Conservation (phyloP, 192 early-diverging fungal species). For the Coemansia sp. region DNA sequence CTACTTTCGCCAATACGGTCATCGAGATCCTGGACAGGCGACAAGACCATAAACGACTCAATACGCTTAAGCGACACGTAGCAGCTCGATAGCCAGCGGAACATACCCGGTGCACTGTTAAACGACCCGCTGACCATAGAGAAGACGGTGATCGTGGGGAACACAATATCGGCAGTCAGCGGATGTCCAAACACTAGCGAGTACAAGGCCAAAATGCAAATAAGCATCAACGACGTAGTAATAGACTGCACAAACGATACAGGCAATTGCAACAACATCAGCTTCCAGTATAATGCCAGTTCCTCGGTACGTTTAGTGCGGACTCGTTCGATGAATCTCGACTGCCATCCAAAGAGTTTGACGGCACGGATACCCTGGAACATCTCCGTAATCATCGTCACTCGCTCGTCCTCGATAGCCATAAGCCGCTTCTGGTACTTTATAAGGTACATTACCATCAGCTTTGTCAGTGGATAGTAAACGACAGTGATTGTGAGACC, state of each 20-base stretch:
- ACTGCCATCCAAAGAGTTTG: conserved; percentile 90
- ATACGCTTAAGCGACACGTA: conserved; percentile 71
- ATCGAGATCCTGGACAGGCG: conserved; percentile 61
- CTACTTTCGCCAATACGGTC: conserved; percentile 26
- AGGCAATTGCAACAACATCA: conserved; percentile 59
- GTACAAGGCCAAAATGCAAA: conserved; percentile 63
- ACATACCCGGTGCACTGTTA: conserved; percentile 60
- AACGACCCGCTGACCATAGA: conserved; percentile 67
- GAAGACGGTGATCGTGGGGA: conserved; percentile 73
- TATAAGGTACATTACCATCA: conserved; percentile 56
- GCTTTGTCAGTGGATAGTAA: conserved; percentile 60
- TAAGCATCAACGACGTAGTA: conserved; percentile 60
- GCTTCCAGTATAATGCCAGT: conserved; percentile 55
- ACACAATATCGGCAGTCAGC: conserved; percentile 66
- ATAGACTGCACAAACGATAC: conserved; percentile 51
- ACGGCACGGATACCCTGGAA: conserved; percentile 90
- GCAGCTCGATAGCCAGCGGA: conserved; percentile 60
- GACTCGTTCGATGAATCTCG: conserved; percentile 69
- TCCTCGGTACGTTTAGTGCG: conserved; percentile 64
- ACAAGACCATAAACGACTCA: conserved; percentile 71
- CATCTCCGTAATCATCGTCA: conserved; percentile 81
- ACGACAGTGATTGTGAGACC: conserved; percentile 69
- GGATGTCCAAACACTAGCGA: conserved; percentile 55
- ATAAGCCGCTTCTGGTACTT: conserved; percentile 58
- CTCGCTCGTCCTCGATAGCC: conserved; percentile 70